Evolutionary conservation across 495 filamentous ascomycete genomes (phyloP), one percentile per base, ranked within the genome.

Genomic region (Penicillium parvum): DNA sequence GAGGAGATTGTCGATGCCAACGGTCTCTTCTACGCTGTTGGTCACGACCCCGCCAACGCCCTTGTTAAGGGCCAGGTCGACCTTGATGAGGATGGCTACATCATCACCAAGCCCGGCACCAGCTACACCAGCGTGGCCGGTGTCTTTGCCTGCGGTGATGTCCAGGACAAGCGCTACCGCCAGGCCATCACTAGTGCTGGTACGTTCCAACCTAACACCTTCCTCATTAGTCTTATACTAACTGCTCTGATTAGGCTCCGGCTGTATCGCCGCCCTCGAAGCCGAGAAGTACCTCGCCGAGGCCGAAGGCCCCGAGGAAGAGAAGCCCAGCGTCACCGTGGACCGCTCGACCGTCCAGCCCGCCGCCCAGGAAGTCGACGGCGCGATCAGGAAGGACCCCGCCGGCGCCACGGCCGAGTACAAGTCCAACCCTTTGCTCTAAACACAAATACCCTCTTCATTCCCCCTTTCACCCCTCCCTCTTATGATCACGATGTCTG

Each of bases 151-250:
- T 91, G 90, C 32, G 92, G 92, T 37, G 92, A 99, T 60, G 92
- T 99, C 14, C 94, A 97, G 72, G 94, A 99, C 62, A 97, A 96
- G 80, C 82, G 85, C 55, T 99, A 99, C 66, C 78, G 94, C 60
- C 92, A 98, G 72, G 92, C 92, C 41, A 90, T 98, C 55, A 98
- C 92, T 37, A 95, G 88, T 74, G 92, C 92, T 57, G 91, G 91
- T 90, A 81, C 53, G 84, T 77, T 49, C 33, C n/a, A n/a, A n/a
- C n/a, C n/a, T n/a, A n/a, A 18, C 7, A 3, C 3, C 7, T 12
- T 17, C 32, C 15, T 25, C 25, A 11, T 17, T n/a, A n/a, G 5
- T 26, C 27, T 18, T 39, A 16, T 42, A 38, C n/a, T 4, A 15
- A 23, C 17, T n/a, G 29, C 18, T 29, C 27, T 15, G 43, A 26